Percentiles rank a stretch among this genome's conserved stretches.
These are phyloP conservation scores for Begonia fuchsioides DNA, from an alignment of 306 rosid genomes.

Conservation along the genomic window DNA sequence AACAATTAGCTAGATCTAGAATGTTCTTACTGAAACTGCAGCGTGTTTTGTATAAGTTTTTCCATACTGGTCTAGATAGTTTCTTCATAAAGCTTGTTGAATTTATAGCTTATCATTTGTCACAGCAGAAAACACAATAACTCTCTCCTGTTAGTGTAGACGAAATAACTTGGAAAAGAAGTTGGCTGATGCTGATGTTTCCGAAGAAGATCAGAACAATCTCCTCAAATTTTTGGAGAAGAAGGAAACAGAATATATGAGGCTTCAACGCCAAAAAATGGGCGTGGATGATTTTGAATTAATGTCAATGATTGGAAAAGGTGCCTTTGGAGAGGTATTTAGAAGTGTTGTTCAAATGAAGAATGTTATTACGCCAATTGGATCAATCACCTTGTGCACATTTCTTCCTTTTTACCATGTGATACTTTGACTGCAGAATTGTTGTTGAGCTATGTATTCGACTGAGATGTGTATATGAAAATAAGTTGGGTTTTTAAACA, in stretches of 20 bases:
- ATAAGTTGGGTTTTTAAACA: too few species aligned
- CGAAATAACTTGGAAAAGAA: constrained; percentile 76
- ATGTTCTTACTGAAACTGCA: too few species aligned
- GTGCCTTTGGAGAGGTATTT: constrained; percentile 98
- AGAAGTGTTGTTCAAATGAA: not conserved
- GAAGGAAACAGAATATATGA: constrained; percentile 99
- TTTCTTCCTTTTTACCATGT: too few species aligned
- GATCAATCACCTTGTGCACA: too few species aligned
- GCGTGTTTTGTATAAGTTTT: too few species aligned
- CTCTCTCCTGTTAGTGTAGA: constrained; percentile 26
- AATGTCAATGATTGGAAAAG: constrained; percentile 94
- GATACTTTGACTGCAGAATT: too few species aligned
- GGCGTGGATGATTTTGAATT: constrained; percentile 87
- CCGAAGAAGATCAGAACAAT: constrained; percentile 95
- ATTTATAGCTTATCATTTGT: not conserved
- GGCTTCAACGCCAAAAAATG: constrained; percentile 97
- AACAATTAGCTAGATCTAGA: too few species aligned
- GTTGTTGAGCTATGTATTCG: too few species aligned
- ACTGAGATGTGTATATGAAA: too few species aligned
- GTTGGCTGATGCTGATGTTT: constrained; percentile 96
- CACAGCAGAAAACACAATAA: not conserved
- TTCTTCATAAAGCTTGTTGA: not conserved
- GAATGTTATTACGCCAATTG: too few species aligned
- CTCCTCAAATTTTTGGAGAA: constrained; percentile 80
- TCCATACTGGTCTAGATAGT: too few species aligned